Evolutionary conservation across 2,329 filamentous ascomycete genomes (phyloP).

Genomic region (Tolypocladium paradoxum): DNA sequence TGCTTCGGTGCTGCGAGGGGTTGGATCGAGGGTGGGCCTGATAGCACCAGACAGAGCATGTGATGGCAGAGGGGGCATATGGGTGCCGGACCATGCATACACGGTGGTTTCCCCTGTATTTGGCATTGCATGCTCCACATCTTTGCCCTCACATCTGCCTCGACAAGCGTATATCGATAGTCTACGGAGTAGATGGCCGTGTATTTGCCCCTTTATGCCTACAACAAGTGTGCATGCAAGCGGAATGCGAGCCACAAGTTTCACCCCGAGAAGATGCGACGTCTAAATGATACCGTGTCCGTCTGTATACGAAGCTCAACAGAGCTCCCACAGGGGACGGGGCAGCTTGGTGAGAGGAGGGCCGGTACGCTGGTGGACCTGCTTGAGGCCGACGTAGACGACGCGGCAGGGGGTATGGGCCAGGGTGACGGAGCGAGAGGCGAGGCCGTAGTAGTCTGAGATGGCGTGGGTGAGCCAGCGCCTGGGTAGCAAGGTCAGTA

Average conservation of each 20-base stretch:
- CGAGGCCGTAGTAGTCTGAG: constrained; percentile 81
- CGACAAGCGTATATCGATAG: neutral
- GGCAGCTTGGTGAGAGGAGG: constrained; percentile 33
- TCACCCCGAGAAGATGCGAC: no score
- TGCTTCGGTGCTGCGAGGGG: constrained; percentile 4
- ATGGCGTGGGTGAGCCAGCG: constrained; percentile 92
- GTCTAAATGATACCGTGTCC: neutral
- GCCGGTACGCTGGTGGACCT: constrained; percentile 20
- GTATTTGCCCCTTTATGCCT: neutral
- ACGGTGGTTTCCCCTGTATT: neutral
- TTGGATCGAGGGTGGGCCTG: constrained; percentile 2
- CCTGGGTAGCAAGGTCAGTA: constrained; percentile 29
- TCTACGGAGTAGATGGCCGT: neutral
- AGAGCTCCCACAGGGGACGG: constrained; percentile 53
- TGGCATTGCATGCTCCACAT: neutral
- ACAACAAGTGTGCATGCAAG: no score
- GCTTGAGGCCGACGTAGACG: constrained; percentile 70
- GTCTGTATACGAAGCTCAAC: constrained; percentile 20
- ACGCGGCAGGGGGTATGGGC: constrained; percentile 62
- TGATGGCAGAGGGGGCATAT: neutral
- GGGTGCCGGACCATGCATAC: neutral
- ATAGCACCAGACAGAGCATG: neutral
- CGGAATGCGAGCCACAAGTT: no score
- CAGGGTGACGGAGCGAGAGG: constrained; percentile 69
- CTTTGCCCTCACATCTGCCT: neutral